Conservation (phyloP, 83 land plant genomes). For the Picea abies region DNA sequence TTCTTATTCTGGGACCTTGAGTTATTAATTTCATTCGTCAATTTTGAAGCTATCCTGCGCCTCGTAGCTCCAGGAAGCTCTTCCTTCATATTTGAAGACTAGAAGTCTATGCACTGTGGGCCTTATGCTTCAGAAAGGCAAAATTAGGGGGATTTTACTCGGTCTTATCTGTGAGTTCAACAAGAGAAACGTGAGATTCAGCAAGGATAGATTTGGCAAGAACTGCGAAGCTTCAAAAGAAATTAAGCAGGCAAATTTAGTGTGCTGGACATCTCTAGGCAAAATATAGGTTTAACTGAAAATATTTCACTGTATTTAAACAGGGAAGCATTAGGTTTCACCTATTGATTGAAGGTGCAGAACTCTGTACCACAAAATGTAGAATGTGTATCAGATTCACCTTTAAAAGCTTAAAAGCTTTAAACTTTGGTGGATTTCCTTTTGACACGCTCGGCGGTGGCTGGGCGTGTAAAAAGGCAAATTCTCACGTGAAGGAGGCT, state of each 20-base stretch:
- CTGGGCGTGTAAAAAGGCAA: no score
- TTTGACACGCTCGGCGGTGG: no score
- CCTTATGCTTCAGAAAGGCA: not conserved
- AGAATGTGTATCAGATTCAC: not conserved
- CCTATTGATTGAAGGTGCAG: not conserved
- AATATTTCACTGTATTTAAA: not conserved
- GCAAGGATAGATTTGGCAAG: not conserved
- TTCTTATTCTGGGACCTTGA: not conserved
- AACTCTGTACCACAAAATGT: not conserved
- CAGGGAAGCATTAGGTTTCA: not conserved
- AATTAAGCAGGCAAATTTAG: not conserved
- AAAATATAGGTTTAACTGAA: not conserved
- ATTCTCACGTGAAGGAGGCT: no score
- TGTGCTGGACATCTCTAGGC: slow-evolving; percentile 1
- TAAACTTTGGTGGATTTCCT: not conserved
- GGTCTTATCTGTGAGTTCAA: not conserved
- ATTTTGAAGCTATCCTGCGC: slow-evolving; percentile 1
- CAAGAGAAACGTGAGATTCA: not conserved
- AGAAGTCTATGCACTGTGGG: not conserved
- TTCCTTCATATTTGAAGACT: slow-evolving; percentile 15
- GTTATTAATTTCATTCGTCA: not conserved
- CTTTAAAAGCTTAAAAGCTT: not conserved
- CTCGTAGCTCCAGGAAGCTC: slow-evolving; percentile 3
- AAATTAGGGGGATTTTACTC: not conserved
- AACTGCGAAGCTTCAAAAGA: not conserved